Evolutionary conservation across 768 basidiomycete genomes (phyloP), one percentile per base, ranked within the genome.

Genomic region (Gelatoporia subvermispora): DNA sequence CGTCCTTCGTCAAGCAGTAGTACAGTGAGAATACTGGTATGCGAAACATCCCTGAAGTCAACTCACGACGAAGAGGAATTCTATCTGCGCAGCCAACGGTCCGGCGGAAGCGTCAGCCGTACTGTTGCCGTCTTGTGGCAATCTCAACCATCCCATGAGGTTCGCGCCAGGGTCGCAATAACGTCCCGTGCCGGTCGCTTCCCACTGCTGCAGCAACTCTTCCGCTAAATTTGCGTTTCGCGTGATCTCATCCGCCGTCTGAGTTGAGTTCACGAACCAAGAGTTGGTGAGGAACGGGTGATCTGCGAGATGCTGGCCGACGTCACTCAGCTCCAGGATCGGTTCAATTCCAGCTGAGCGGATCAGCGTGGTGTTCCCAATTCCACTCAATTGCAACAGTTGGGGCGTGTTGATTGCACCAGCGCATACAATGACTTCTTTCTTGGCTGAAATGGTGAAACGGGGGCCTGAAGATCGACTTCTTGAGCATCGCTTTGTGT

Each of bases 351-450:
- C 24, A 3, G 11, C 3, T 5, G 17, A 4, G 28, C 15, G 11
- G 38, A 39, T 20, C 8, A 34, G 3, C 35, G 47, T 25, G 23
- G 20, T 17, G 9, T 18, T 4, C 13, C 47, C 47, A n/a, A 48
- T 48, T 11, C 47, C 47, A 13, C 35, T 37, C 5, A 46, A 34
- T 10, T 37, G 17, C 15, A 46, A 23, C 37, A 24, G 37, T 10
- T n/a, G 47, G 2, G 46, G 47, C 3, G 47, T 28, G 16, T 28
- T 28, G 18, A 48, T 35, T 16, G 47, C 22, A 24, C 47, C 47
- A 8, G 47, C 47, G 31, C 37, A 48, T 15, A 48, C 17, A 18
- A 48, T 48, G 11, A 48, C 38, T 25, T 48, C 47, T 7, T 48
- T 48, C 18, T 9, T 25, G 17, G 47, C 47, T 13, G 25, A 18